phyloP scores from a whole-genome alignment of 2,329 filamentous ascomycete genomes.

The Cladosporium sp. region DNA sequence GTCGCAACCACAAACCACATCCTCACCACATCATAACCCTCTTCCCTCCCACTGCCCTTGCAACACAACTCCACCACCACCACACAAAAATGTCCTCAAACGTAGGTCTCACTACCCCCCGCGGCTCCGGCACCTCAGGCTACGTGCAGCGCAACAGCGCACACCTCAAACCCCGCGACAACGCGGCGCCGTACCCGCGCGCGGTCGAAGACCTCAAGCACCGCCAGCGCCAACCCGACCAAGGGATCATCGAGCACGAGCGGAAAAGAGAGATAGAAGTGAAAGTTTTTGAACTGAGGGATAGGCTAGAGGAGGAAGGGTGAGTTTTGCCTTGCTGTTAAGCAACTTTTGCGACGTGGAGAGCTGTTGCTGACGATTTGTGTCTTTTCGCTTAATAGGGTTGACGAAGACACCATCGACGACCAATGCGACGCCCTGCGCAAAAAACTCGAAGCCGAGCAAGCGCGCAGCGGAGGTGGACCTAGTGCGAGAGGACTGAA shows the following conservation, averaged over 20 bases:
- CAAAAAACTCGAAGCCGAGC: constrained; percentile 61
- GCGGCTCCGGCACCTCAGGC: constrained; percentile 93
- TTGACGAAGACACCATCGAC: constrained; percentile 91
- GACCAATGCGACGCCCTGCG: constrained; percentile 68
- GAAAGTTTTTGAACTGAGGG: constrained; percentile 86
- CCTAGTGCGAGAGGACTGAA: constrained; percentile 66
- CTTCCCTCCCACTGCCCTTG: background rate
- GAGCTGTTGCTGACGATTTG: background rate
- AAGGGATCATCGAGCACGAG: constrained; percentile 92
- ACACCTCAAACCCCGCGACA: constrained; percentile 81
- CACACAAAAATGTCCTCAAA: constrained; percentile 78
- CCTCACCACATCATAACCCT: background rate
- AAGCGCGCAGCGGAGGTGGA: constrained; percentile 51
- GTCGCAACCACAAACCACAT: background rate
- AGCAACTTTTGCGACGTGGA: background rate
- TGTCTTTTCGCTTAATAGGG: constrained; percentile 46
- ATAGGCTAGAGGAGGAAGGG: constrained; percentile 89
- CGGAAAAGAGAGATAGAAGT: constrained; percentile 89
- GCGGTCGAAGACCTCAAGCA: constrained; percentile 70
- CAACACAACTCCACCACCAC: background rate
- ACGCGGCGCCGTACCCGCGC: constrained; percentile 70
- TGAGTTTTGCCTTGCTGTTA: constrained; percentile 38
- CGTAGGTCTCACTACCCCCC: constrained; percentile 90
- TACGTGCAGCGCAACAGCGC: constrained; percentile 97
- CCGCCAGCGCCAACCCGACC: constrained; percentile 80